Evolutionary conservation across 2,329 filamentous ascomycete genomes (phyloP).

Genomic region (Fusarium buharicum): DNA sequence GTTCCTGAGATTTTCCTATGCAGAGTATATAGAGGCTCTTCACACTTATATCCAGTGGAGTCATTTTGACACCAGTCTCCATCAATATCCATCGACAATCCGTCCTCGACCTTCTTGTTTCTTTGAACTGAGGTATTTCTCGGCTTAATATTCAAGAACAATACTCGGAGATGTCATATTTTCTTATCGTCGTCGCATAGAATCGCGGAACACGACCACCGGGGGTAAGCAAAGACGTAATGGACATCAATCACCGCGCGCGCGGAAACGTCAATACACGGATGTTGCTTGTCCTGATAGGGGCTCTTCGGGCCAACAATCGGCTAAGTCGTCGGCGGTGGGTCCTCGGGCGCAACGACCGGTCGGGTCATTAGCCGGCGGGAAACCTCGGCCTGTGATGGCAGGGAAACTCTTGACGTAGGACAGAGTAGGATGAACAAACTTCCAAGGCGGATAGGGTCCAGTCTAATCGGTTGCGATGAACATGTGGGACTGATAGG

Average conservation of each 20-base stretch:
- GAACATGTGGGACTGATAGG: constrained; percentile 8
- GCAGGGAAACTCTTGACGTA: constrained; percentile 30
- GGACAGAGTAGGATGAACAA: constrained; percentile 15
- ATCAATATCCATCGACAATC: neutral
- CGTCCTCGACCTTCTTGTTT: too few species aligned
- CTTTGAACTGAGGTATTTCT: constrained; percentile 25
- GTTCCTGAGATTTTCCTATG: neutral
- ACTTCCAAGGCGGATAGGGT: constrained; percentile 12
- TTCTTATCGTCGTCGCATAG: constrained; percentile 27
- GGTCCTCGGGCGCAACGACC: constrained; percentile 9
- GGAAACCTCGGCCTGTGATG: constrained; percentile 42
- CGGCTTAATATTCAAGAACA: constrained; percentile 14
- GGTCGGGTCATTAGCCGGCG: constrained; percentile 32
- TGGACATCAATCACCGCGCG: constrained; percentile 46
- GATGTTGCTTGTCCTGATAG: constrained; percentile 18
- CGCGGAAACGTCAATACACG: constrained; percentile 10
- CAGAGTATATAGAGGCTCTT: neutral
- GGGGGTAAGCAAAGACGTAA: constrained; percentile 24
- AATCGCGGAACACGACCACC: constrained; percentile 37
- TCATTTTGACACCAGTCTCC: neutral
- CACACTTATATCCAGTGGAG: neutral
- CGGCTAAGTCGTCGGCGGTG: constrained; percentile 36
- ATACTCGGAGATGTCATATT: constrained; percentile 10
- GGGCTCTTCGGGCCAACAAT: constrained; percentile 31
- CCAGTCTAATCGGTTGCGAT: neutral